Percentiles rank a stretch among this genome's conserved stretches.
Evolutionary conservation across 257 asterid species (phyloP).

Genomic region (Cruciata laevipes): DNA sequence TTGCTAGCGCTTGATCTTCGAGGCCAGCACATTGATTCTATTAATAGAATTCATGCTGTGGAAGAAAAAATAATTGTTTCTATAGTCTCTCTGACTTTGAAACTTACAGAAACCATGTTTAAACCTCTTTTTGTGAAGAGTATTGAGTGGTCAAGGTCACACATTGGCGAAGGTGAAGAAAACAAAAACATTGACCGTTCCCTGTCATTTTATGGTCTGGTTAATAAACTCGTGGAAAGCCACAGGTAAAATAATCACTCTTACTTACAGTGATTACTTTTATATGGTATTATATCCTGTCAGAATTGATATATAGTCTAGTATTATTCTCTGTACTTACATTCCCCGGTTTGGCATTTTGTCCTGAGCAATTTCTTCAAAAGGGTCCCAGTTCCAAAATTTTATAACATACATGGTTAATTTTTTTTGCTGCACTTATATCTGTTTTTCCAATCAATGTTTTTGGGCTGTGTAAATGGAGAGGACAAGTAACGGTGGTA

Average conservation of each 20-base stretch:
- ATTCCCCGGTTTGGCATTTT: neutral
- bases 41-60: constrained; percentile 46
- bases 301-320: neutral
- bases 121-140: constrained; percentile 76
- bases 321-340: neutral
- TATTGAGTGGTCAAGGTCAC: constrained; percentile 81
- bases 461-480: neutral
- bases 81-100: constrained; percentile 61
- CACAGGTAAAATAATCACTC: constrained; percentile 49
- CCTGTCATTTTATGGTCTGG: constrained; percentile 74
- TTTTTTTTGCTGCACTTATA: no score
- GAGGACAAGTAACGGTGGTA: neutral
- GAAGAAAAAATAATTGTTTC: constrained; percentile 64
- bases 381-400: neutral
- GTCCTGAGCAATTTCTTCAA: neutral
- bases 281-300: neutral
- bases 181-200: constrained; percentile 44
- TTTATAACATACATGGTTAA: neutral
- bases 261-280: neutral
- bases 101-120: constrained; percentile 80
- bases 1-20: constrained; percentile 90
- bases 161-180: constrained; percentile 30
- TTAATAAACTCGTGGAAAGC: constrained; percentile 69
- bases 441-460: neutral
- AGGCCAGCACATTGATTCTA: constrained; percentile 47